A percentile compares a stretch with the other conserved stretches of the same genome.
Conservation (phyloP, 495 filamentous ascomycete genomes). For the Bacidia rubella region DNA sequence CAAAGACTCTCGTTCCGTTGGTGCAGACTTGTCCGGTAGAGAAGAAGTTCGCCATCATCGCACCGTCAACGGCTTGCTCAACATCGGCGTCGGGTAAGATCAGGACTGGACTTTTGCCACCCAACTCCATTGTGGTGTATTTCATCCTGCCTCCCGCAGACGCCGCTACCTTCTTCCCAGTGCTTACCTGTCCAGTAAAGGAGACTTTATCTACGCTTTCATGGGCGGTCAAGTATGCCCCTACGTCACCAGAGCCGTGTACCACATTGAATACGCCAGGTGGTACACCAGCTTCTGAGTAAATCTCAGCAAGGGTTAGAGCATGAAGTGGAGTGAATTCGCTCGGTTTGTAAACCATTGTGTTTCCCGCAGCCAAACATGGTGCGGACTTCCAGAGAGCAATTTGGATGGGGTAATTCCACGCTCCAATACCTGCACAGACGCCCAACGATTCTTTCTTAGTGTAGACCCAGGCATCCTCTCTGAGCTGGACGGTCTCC, state of each 20-base stretch:
- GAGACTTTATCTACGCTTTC: slow-evolving; percentile 62
- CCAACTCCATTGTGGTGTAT: slow-evolving; percentile 75
- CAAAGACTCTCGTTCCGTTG: slow-evolving; percentile 69
- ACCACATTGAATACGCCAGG: slow-evolving; percentile 72
- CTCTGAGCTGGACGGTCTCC: slow-evolving; percentile 50
- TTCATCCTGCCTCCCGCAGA: slow-evolving; percentile 64
- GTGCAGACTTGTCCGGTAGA: slow-evolving; percentile 75
- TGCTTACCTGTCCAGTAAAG: slow-evolving; percentile 72
- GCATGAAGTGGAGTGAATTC: slow-evolving; percentile 68
- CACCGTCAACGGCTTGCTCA: slow-evolving; percentile 61
- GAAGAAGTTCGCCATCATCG: slow-evolving; percentile 85
- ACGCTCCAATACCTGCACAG: slow-evolving; percentile 67
- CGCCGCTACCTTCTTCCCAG: slow-evolving; percentile 60
- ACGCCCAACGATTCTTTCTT: slow-evolving; percentile 63
- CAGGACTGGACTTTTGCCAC: slow-evolving; percentile 64
- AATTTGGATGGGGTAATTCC: slow-evolving; percentile 82
- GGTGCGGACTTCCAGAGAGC: slow-evolving; percentile 78
- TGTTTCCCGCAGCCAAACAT: slow-evolving; percentile 70
- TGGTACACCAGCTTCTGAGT: slow-evolving; percentile 58
- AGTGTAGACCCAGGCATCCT: slow-evolving; percentile 62
- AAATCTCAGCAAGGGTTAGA: slow-evolving; percentile 54
- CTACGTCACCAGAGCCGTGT: slow-evolving; percentile 58
- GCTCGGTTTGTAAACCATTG: slow-evolving; percentile 77
- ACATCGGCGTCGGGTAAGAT: slow-evolving; percentile 59
- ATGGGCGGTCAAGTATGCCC: slow-evolving; percentile 53